Conservation (phyloP, 129 eudicot genomes). For the Rutidosis leptorrhynchoides region DNA sequence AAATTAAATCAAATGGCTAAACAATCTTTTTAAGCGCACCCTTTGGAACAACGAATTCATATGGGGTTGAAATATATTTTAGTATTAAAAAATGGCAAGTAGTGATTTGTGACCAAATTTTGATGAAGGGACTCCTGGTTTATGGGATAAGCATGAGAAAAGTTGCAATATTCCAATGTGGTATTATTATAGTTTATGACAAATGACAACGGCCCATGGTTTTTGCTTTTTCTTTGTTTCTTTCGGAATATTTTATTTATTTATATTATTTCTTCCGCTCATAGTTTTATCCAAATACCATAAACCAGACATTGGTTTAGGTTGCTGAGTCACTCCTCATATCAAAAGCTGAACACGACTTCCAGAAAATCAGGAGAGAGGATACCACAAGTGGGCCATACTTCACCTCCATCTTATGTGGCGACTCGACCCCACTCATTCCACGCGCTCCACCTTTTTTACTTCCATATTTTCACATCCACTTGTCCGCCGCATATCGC, state of each 20-base stretch:
- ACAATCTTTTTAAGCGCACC: too few relatives aligned
- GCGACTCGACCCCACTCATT: constrained; percentile 67
- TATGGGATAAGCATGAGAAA: constrained; percentile 33
- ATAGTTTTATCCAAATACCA: constrained; percentile 25
- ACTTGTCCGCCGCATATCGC: constrained; percentile 20
- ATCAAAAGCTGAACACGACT: constrained; percentile 19
- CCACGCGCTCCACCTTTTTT: constrained; percentile 32
- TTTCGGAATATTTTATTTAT: too few relatives aligned
- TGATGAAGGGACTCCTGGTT: constrained; percentile 35
- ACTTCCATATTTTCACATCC: not conserved
- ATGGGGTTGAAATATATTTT: too few relatives aligned
- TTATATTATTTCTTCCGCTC: not conserved
- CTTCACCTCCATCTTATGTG: constrained; percentile 33
- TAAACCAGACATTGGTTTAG: constrained; percentile 31
- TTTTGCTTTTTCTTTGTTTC: not conserved
- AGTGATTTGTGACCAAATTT: constrained; percentile 16
- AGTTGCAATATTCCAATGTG: constrained; percentile 34
- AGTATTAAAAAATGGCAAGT: not conserved
- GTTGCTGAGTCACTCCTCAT: constrained; percentile 25
- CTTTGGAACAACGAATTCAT: not conserved
- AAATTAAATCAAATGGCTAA: too few relatives aligned
- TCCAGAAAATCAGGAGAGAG: constrained; percentile 72
- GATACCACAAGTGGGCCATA: constrained; percentile 28
- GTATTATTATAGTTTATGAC: not conserved
- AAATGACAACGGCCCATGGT: constrained; percentile 37